Evolutionary conservation across 768 basidiomycete genomes (phyloP), one percentile per base, ranked within the genome.

Genomic region (Leucocoprinus leucothites): DNA sequence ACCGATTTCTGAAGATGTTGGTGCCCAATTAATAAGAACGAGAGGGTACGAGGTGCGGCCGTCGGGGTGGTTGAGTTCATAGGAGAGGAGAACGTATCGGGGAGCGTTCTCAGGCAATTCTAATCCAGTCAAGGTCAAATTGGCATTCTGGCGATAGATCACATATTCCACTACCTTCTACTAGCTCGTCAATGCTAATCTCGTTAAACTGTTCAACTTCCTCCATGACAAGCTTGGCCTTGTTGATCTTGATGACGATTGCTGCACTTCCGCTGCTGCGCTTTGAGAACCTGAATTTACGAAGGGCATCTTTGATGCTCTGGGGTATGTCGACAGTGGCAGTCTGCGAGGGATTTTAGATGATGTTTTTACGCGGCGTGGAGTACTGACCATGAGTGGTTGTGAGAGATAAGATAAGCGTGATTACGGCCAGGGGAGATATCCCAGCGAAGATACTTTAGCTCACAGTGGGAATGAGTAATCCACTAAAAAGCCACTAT

Each of bases 241-340:
- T 94, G 79, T 94, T 87, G 72, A 95, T 91, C 82, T 94, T 95
- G 70, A 95, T 85, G 61, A 93, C 74, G 51, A 95, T 75, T 14
- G 91, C 93, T 22, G 91, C 86, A 61, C 79, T 86, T 36, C 85
- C 88, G 42, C 78, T 80, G 63, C 79, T 83, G 21, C 87, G 82
- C 53, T 91, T 89, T 13, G 90, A 77, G 57, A 82, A 79, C 16
- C 80, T 74, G 73, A 95, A 96, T 65, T 93, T 94, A 69, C 87
- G 84, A 40, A 95, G 82, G 22, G 83, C 74, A 59, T 87, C 83
- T 69, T 89, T 90, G 69, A 95, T 79, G 44, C 78, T 75, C 61
- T 85, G 78, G 0, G 91, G 90, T 64, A 94, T 92, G 66, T 95
- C 94, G 52, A 96, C 93, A 45, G 91, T 93, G 66, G 75, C 74